Conservation (phyloP, 1,284 basidiomycete species). For the Polyporus tsugae region DNA sequence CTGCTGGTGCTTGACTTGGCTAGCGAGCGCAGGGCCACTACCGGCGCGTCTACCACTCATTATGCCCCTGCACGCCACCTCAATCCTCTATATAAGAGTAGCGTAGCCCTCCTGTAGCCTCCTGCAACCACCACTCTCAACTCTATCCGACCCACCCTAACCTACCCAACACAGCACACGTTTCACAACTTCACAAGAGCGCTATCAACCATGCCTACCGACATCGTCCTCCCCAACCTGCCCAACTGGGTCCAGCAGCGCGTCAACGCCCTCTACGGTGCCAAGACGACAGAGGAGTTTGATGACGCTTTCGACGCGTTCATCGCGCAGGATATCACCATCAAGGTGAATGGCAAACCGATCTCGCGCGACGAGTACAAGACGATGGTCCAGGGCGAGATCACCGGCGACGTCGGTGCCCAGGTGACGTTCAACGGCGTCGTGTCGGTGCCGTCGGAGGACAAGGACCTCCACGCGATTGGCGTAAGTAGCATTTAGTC, state of each 20-base stretch:
- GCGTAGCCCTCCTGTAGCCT: not conserved
- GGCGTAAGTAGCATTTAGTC: slow-evolving; percentile 25
- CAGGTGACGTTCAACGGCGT: slow-evolving; percentile 35
- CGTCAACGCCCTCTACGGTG: slow-evolving; percentile 44
- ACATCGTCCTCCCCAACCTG: slow-evolving; percentile 45
- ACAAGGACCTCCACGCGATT: slow-evolving; percentile 21
- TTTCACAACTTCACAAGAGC: not conserved
- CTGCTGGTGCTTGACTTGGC: not conserved
- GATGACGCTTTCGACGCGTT: slow-evolving; percentile 44
- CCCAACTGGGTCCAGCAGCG: slow-evolving; percentile 45
- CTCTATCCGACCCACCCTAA: not conserved
- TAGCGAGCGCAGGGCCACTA: not conserved
- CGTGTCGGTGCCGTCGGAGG: slow-evolving; percentile 33
- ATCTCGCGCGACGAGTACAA: slow-evolving; percentile 39
- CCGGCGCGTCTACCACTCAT: not conserved
- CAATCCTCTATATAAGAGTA: not conserved
- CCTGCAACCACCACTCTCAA: not conserved
- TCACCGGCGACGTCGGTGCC: slow-evolving; percentile 33
- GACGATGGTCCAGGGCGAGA: slow-evolving; percentile 34
- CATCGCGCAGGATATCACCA: slow-evolving; percentile 40
- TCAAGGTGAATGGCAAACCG: slow-evolving; percentile 47
- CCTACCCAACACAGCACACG: not conserved
- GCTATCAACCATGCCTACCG: slow-evolving; percentile 31
- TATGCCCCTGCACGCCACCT: not conserved
- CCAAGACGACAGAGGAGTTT: slow-evolving; percentile 44